These are phyloP conservation scores for Stentor roeselii DNA, from an alignment of 73 alveolate species.

Conservation along the genomic window DNA sequence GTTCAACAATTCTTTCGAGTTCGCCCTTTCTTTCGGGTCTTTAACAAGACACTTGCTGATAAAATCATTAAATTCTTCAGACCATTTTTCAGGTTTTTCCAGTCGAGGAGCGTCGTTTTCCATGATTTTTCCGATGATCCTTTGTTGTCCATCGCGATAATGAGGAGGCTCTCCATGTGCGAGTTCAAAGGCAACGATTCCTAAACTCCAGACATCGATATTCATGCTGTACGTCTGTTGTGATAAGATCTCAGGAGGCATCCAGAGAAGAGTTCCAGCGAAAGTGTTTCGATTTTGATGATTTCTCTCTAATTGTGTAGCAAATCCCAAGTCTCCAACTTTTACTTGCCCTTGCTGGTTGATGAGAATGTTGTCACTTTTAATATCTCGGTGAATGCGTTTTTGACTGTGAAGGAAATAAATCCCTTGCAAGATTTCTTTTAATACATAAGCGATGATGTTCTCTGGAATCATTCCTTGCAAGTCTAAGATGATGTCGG, in stretches of 20 bases:
- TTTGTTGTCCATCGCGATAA: too few species aligned
- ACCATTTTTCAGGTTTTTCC: too few species aligned
- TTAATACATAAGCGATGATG: too few species aligned
- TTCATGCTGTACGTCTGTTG: slow-evolving; percentile 53
- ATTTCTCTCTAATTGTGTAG: too few species aligned
- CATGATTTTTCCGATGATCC: too few species aligned
- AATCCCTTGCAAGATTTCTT: too few species aligned
- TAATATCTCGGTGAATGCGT: slow-evolving; percentile 40
- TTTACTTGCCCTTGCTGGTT: slow-evolving; percentile 38
- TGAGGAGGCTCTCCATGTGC: too few species aligned
- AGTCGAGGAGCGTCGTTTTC: too few species aligned
- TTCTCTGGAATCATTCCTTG: too few species aligned
- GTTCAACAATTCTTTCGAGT: slow-evolving; percentile 60
- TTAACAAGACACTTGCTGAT: slow-evolving; percentile 54
- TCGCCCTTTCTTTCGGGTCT: slow-evolving; percentile 58
- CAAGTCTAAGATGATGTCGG: too few species aligned
- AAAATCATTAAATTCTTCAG: slow-evolving; percentile 61
- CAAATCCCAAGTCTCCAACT: slow-evolving; percentile 44
- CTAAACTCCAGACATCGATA: slow-evolving; percentile 81
- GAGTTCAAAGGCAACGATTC: slow-evolving; percentile 76
- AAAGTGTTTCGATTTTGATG: slow-evolving; percentile 46
- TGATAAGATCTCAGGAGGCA: slow-evolving; percentile 70
- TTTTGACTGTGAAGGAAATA: too few species aligned
- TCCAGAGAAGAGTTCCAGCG: slow-evolving; percentile 73
- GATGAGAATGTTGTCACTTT: slow-evolving; percentile 36